Conservation (phyloP, 2,329 filamentous ascomycete species). For the Colletotrichum shisoi region DNA sequence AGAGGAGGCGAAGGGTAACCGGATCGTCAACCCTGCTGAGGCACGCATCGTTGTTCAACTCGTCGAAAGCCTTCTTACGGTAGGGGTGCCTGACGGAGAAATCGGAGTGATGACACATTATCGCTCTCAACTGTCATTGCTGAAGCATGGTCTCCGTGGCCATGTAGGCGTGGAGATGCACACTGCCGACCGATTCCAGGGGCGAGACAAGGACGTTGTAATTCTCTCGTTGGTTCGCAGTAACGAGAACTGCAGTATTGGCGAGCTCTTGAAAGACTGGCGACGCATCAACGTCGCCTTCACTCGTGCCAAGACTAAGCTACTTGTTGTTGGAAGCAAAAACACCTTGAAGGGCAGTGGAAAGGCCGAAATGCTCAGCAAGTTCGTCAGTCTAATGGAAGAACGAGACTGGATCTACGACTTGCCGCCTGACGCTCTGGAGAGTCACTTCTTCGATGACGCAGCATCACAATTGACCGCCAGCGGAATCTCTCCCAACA, state of each 20-base stretch:
- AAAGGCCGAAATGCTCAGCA: conserved; percentile 77
- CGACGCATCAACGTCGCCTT: conserved; percentile 94
- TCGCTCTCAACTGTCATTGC: conserved; percentile 84
- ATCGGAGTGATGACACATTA: conserved; percentile 98
- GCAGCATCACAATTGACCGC: conserved; percentile 58
- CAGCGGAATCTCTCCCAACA: conserved; percentile 40
- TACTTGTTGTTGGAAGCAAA: conserved; percentile 85
- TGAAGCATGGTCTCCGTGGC: conserved; percentile 74
- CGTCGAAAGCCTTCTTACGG: conserved; percentile 77
- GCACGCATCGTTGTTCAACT: conserved; percentile 79
- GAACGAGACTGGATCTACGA: conserved; percentile 81
- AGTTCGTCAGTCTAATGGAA: conserved; percentile 81
- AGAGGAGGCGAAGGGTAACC: conserved; percentile 80
- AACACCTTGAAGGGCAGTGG: conserved; percentile 77
- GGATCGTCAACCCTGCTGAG: conserved; percentile 89
- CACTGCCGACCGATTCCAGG: conserved; percentile 96
- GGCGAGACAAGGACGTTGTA: conserved; percentile 92
- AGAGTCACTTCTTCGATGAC: conserved; percentile 73
- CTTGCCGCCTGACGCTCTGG: conserved; percentile 68
- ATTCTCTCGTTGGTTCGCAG: conserved; percentile 87
- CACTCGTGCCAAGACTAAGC: conserved; percentile 89
- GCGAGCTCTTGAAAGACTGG: conserved; percentile 91
- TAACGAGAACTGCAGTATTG: conserved; percentile 83
- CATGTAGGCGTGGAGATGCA: conserved; percentile 83
- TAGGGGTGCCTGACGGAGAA: conserved; percentile 76